Evolutionary conservation across 176 grass and related monocot species (phyloP).

Genomic region (Microstegium vimineum): DNA sequence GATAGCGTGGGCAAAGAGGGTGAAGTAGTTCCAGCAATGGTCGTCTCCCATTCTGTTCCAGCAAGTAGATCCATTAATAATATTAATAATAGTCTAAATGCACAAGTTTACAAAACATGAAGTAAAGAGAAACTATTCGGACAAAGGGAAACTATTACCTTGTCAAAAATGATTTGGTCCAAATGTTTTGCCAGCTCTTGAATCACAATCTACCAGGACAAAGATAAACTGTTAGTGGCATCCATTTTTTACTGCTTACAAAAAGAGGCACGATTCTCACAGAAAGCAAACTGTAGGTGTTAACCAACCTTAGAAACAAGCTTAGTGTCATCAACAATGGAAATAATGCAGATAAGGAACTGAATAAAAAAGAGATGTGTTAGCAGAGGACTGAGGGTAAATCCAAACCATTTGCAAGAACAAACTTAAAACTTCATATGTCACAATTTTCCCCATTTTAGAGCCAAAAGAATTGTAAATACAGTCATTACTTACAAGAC

Average conservation of each 20-base stretch:
- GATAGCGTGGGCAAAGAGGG: slow-evolving; percentile 71
- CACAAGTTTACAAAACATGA: not conserved
- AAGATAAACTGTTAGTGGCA: slow-evolving; percentile 17
- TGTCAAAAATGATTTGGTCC: slow-evolving; percentile 74
- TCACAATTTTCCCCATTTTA: not conserved
- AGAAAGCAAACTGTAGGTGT: not conserved
- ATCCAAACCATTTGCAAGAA: not conserved
- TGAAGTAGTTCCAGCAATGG: slow-evolving; percentile 72
- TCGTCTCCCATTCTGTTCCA: slow-evolving; percentile 82
- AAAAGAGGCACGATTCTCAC: not conserved
- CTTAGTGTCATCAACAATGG: slow-evolving; percentile 92
- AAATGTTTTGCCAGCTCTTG: slow-evolving; percentile 57
- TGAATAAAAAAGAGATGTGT: slow-evolving; percentile 34
- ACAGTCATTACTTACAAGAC: slow-evolving; percentile 64
- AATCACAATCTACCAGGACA: slow-evolving; percentile 57
- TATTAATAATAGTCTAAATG: not conserved
- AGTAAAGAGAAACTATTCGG: not conserved
- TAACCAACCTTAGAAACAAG: slow-evolving; percentile 71
- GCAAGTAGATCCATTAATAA: slow-evolving; percentile 15
- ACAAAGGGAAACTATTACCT: slow-evolving; percentile 39
- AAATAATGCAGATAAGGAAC: slow-evolving; percentile 75
- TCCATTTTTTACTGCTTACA: not conserved
- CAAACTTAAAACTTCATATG: not conserved
- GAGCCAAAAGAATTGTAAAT: not conserved
- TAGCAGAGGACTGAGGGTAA: slow-evolving; percentile 20